phyloP scores from a whole-genome alignment of 2,329 filamentous ascomycete species.

The Beauveria brongniartii region DNA sequence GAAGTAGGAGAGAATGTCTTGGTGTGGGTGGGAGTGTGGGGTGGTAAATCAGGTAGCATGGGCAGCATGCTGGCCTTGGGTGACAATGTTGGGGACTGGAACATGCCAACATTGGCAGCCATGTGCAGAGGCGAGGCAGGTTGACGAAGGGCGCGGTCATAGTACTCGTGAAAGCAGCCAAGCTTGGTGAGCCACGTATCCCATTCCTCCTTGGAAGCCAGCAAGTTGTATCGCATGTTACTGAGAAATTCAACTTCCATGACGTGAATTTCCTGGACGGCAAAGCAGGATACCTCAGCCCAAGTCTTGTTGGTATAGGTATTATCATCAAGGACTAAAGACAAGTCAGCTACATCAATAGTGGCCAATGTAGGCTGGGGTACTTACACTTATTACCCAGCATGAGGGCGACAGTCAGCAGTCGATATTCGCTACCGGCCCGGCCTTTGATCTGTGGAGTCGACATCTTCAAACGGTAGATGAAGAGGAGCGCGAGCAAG shows the following conservation, averaged over 20 bases:
- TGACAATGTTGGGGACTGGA: slow-evolving; percentile 41
- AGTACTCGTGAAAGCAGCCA: slow-evolving; percentile 74
- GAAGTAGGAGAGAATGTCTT: slow-evolving; percentile 34
- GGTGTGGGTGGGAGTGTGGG: slow-evolving; percentile 25
- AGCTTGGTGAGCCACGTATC: slow-evolving; percentile 77
- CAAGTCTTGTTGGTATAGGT: slow-evolving; percentile 99
- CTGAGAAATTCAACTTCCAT: slow-evolving; percentile 99
- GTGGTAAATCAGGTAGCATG: slow-evolving; percentile 23
- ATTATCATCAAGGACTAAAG: slow-evolving; percentile 82
- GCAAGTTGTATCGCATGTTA: slow-evolving; percentile 92
- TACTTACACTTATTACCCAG: slow-evolving; percentile 86
- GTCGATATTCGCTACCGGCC: slow-evolving; percentile 83
- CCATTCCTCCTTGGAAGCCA: slow-evolving; percentile 83
- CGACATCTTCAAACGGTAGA: slow-evolving; percentile 84
- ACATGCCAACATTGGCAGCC: slow-evolving; percentile 23
- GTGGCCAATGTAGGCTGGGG: background rate
- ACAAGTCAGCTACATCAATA: slow-evolving; percentile 19
- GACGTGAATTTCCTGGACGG: slow-evolving; percentile 90
- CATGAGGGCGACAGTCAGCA: slow-evolving; percentile 94
- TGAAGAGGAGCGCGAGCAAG: slow-evolving; percentile 79
- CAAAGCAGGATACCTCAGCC: slow-evolving; percentile 94
- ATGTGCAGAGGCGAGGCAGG: slow-evolving; percentile 32
- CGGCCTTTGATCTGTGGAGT: slow-evolving; percentile 87
- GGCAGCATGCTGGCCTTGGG: slow-evolving; percentile 32
- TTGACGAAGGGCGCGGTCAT: slow-evolving; percentile 55